Base-by-base conservation (phyloP, 345 rosid species). In the Angophora floribunda region DNA sequence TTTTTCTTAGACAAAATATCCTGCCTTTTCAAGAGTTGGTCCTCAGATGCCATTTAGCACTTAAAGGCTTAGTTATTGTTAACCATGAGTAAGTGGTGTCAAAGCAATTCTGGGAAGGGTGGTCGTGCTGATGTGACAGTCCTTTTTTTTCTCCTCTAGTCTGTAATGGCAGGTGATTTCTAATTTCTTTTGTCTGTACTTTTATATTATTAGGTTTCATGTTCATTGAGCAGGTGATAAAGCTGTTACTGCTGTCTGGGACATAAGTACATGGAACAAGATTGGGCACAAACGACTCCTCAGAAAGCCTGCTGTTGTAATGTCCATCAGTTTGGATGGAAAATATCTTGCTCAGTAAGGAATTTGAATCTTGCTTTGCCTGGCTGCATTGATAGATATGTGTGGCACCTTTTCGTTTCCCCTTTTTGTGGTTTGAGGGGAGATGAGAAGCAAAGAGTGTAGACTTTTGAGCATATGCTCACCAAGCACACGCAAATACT, bases 311-410 rank as follows among this genome's bases (percentile, higher is more conserved):
- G 99, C 98, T 79, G 92, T 96, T 15, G 88, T 93, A 51, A 95
- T 98, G 98, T 95, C 98, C 49, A 92, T 97, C 91, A 98, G 99
- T 93, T 89, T 92, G 91, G 98, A 97, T 89, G 99, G 99, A 51
- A 98, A 97, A 94, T 98, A 98, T 91, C 96, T 98, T 91, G 97
- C 98, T 88, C 87, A 92, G 99, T 98, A 93, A 94, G 99, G 51
- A 70, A 49, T 86, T 50, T 51, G 14, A 44, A 47, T n/a, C 44
- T 47, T 67, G 82, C 26, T 36, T 75, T 36, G 49, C 49, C 47
- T 75, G 12, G 82, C 82, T 75, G 82, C 82, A 75, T 75, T 36
- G 47, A 75, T 75, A 36, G 49, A 36, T 36, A 75, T 36, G 11
- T 17, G 47, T 70, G 82, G 82, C 1, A 26, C 26, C 82, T 36